Evolutionary conservation across 257 asterid genomes (phyloP).

Genomic region (Rubia yunnanensis): DNA sequence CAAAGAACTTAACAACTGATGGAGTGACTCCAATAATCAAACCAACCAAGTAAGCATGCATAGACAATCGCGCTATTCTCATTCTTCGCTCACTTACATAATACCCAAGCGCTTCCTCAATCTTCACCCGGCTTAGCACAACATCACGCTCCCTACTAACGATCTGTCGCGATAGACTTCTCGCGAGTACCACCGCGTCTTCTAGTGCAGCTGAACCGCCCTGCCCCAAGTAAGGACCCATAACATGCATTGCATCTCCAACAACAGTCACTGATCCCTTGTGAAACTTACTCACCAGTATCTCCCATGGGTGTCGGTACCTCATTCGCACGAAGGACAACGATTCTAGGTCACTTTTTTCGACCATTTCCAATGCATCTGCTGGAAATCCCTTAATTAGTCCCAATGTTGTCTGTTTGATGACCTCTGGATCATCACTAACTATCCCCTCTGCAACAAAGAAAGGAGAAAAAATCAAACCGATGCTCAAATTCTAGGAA

Average conservation of each 20-base stretch:
- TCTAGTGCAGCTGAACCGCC: conserved; percentile 33
- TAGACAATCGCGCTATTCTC: conserved; percentile 23
- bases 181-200: conserved; percentile 37
- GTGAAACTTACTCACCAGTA: conserved; percentile 16
- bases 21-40: conserved; percentile 10
- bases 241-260: conserved; percentile 44
- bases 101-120: conserved; percentile 19
- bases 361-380: conserved; percentile 22
- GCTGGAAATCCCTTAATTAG: conserved; percentile 16
- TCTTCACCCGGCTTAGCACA: neutral
- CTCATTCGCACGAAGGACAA: conserved; percentile 24
- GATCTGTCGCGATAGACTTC: conserved; percentile 22
- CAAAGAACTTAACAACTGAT: neutral
- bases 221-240: conserved; percentile 41
- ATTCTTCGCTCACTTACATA: conserved; percentile 33
- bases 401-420: conserved; percentile 18
- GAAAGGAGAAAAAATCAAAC: neutral
- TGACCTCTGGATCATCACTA: conserved; percentile 20
- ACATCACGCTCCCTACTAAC: neutral
- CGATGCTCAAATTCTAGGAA: neutral
- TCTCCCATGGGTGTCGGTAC: conserved; percentile 36
- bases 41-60: conserved; percentile 24
- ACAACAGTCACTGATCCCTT: conserved; percentile 25
- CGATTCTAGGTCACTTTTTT: conserved; percentile 17
- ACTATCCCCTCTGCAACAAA: conserved; percentile 18